These are phyloP conservation scores for Aspergillus persii DNA, from an alignment of 2,329 filamentous ascomycete species.

Conservation along the genomic window DNA sequence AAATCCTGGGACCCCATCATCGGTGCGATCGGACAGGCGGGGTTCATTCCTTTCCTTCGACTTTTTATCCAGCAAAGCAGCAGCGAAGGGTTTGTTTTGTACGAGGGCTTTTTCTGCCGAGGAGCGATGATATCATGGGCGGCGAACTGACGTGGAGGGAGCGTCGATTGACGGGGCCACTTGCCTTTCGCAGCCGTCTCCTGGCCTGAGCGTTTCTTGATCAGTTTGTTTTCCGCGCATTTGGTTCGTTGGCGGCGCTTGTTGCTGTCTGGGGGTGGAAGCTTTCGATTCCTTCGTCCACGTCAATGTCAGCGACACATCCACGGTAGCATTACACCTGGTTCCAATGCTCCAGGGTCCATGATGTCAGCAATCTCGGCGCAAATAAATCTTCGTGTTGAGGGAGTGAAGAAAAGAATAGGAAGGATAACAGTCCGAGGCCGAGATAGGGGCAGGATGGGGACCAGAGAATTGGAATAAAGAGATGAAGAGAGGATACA, in stretches of 20 bases:
- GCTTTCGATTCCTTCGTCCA: background rate
- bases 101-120: background rate
- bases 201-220: too few species aligned
- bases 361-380: background rate
- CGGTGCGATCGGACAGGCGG: background rate
- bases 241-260: background rate
- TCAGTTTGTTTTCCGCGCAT: background rate
- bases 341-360: background rate
- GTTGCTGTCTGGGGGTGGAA: background rate
- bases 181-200: background rate
- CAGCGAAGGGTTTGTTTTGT: background rate
- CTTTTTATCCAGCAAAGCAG: background rate
- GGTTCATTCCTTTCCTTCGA: background rate
- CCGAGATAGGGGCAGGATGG: too few species aligned
- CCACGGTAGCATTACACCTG: background rate
- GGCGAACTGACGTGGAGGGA: background rate
- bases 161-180: background rate
- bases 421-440: too few species aligned
- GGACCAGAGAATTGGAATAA: too few species aligned
- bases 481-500: too few species aligned
- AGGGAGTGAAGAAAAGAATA: too few species aligned
- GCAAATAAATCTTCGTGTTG: background rate
- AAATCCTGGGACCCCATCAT: background rate
- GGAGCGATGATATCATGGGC: background rate
- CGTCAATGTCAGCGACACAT: background rate